Conservation (phyloP, 768 basidiomycete species). For the Suillus decipiens region DNA sequence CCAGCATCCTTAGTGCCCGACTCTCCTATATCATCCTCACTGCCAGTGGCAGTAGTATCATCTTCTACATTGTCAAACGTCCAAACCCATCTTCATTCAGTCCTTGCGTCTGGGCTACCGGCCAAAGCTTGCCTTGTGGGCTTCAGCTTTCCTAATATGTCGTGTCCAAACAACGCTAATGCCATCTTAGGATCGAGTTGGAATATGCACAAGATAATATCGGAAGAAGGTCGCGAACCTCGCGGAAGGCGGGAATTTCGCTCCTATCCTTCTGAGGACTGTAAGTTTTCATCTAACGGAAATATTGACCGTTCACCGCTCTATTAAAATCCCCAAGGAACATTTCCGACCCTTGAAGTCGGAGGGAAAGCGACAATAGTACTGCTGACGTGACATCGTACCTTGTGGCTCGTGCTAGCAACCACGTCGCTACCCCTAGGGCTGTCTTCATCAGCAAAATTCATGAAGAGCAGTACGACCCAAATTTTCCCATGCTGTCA, state of each 20-base stretch:
- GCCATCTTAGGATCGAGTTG: conserved; percentile 41
- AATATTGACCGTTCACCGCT: neutral
- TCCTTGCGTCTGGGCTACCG: conserved; percentile 43
- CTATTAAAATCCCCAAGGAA: conserved; percentile 44
- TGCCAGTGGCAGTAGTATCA: too few relatives aligned
- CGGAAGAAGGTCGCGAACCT: conserved; percentile 41
- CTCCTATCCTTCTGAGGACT: conserved; percentile 44
- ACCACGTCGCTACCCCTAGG: conserved; percentile 29
- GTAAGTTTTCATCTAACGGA: conserved; percentile 21
- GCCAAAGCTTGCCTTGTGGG: conserved; percentile 45
- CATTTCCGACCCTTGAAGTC: conserved; percentile 43
- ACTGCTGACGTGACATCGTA: conserved; percentile 43
- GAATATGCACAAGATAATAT: conserved; percentile 40
- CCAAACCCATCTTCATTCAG: conserved; percentile 33
- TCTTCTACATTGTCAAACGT: conserved; percentile 1
- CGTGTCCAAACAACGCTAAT: neutral
- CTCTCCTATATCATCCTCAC: neutral
- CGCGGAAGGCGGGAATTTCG: conserved; percentile 49
- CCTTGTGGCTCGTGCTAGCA: conserved; percentile 42
- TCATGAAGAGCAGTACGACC: conserved; percentile 49
- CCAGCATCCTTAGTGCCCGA: neutral
- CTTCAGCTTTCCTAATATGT: neutral
- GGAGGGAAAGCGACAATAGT: conserved; percentile 37
- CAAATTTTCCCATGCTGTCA: conserved; percentile 51
- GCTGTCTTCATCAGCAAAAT: conserved; percentile 41